Percentiles rank a stretch among this genome's conserved stretches.
Conservation (phyloP, 495 filamentous ascomycete species). For the Neurospora pannonica region DNA sequence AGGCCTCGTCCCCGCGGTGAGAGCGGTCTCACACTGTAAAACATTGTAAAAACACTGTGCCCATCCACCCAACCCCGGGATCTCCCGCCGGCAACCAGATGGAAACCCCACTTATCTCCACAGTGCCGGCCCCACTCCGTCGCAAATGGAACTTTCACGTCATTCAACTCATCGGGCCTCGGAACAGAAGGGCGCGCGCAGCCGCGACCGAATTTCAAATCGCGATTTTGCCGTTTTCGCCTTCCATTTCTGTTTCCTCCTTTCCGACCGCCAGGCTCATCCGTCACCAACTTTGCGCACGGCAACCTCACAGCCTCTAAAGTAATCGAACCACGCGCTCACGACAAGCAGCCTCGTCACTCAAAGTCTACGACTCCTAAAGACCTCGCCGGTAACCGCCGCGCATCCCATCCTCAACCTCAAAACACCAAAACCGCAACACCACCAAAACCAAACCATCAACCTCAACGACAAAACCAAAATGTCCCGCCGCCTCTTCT, state of each 20-base stretch:
- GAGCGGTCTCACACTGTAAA: background rate
- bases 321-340: too few species aligned
- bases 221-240: background rate
- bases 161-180: background rate
- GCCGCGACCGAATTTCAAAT: background rate
- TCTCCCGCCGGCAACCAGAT: background rate
- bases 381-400: background rate
- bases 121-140: background rate
- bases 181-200: background rate
- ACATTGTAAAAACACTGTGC: background rate
- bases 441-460: background rate
- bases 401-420: background rate
- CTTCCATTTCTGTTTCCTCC: background rate
- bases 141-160: background rate
- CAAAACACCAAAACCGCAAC: background rate
- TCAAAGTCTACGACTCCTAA: too few species aligned
- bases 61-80: background rate
- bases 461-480: background rate
- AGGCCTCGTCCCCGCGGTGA: background rate
- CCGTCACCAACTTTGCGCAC: background rate
- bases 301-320: background rate
- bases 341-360: too few species aligned
- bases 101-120: background rate
- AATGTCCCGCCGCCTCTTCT: conserved; percentile 11
- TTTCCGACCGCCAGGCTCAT: background rate